Conservation (phyloP, 345 rosid genomes). For the Eucalyptus pumila region DNA sequence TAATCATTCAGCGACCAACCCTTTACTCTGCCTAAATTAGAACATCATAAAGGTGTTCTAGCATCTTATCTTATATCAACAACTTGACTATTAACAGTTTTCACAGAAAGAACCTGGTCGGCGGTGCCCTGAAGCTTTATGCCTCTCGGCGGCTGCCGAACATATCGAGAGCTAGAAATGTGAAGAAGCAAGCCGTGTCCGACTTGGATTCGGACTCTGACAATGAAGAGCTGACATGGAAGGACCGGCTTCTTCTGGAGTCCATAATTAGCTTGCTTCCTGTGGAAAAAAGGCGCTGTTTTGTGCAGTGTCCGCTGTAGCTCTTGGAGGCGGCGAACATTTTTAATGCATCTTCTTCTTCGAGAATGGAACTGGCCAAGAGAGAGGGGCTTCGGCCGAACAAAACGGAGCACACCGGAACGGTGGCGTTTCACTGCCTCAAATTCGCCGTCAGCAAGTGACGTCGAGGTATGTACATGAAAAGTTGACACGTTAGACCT, state of each 20-base stretch:
- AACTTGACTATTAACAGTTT: no score
- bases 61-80: not conserved
- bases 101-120: constrained; percentile 18
- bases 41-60: not conserved
- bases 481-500: no score
- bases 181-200: constrained; percentile 2
- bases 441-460: no score
- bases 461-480: no score
- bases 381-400: no score
- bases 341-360: no score
- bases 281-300: constrained; percentile 52
- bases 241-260: constrained; percentile 62
- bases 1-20: no score
- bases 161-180: constrained; percentile 27
- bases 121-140: constrained; percentile 69
- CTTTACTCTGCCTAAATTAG: no score
- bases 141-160: constrained; percentile 81
- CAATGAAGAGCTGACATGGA: constrained; percentile 25
- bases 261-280: constrained; percentile 81
- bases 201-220: constrained; percentile 58
- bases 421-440: no score
- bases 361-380: no score
- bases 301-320: constrained; percentile 54
- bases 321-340: no score
- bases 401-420: no score